Conservation (phyloP, 1,284 basidiomycete species). For the Cutaneotrichosporon cavernicola region DNA sequence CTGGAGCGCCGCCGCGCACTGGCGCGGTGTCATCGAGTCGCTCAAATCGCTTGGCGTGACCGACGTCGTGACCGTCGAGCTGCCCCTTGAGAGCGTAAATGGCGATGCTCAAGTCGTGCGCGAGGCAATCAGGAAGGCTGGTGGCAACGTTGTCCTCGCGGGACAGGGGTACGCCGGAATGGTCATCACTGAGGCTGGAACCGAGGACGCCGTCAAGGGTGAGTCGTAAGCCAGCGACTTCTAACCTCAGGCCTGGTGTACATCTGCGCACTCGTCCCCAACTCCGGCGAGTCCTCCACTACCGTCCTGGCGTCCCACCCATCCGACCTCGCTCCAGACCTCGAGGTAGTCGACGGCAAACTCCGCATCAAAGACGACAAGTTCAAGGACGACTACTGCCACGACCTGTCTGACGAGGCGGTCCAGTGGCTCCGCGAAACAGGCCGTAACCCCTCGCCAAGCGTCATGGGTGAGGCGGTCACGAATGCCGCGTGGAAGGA, state of each 20-base stretch:
- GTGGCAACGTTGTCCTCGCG: conserved; percentile 6
- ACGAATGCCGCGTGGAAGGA: not conserved
- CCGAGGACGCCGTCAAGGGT: conserved; percentile 11
- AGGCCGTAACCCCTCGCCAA: not conserved
- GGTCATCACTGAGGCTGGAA: conserved; percentile 16
- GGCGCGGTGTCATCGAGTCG: conserved; percentile 4
- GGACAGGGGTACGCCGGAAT: conserved; percentile 12
- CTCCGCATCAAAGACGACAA: conserved; percentile 1
- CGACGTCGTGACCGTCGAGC: conserved; percentile 11
- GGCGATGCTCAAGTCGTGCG: conserved; percentile 6
- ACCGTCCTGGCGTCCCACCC: not conserved
- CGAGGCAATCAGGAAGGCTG: conserved; percentile 10
- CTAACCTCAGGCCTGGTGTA: conserved; percentile 13
- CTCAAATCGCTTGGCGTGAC: conserved; percentile 11
- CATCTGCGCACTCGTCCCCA: conserved; percentile 13
- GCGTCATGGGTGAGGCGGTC: not conserved
- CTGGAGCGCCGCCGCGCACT: conserved; percentile 10
- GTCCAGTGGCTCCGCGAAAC: not conserved
- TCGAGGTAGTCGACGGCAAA: not conserved
- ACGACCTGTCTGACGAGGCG: not conserved
- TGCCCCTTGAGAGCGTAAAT: conserved; percentile 12
- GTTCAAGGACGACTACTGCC: not conserved
- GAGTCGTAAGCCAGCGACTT: not conserved
- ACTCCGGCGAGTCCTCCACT: conserved; percentile 14
- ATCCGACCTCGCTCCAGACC: not conserved